Base-by-base conservation (phyloP, 2,329 filamentous ascomycete genomes). In the Colletotrichum horii region DNA sequence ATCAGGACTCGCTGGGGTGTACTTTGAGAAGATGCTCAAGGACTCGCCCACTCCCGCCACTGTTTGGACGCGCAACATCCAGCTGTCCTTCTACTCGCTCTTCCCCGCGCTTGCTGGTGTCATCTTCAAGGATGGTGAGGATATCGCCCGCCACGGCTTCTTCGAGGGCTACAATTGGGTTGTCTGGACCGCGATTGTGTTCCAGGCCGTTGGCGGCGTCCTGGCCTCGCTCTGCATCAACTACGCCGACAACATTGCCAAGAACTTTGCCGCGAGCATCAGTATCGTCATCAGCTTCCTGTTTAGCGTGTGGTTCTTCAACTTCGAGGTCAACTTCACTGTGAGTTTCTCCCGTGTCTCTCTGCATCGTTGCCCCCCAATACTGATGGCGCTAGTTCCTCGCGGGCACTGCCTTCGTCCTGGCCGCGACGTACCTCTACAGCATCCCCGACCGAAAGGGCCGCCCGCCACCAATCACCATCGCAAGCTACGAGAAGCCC, bases 151-250 rank as follows among this genome's bases (percentile, higher is more conserved):
- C 83, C 92, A 95, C 77, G 97, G 97, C 15, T 98, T 98, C 85
- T 98, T 99, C 79, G 94, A 94, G 73, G 97, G 97, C 4, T 99
- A 98, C 85, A 98, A 98, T 83, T 94, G 92, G 89, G 89, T 96
- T 24, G 96, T 98, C 4, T 98, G 96, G 96, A 89, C 92, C 7
- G 94, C 96, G 6, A 94, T 98, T 79, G 82, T 92, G 8, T 90
- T 97, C 75, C 97, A 99, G 83, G 94, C 96, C 1, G 85, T 93
- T 43, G 96, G 96, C 36, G 97, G 96, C 28, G 90, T 98, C 32
- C 87, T 98, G n/a, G 93, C 77, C 14, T 75, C 94, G 3, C 89
- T 97, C 76, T 95, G 94, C 82, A 94, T 97, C 83, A 94, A 94
- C 77, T 95, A 95, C 82, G 93, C 94, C 7, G 94, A 97, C 86